Conservation (phyloP, 805 yeast species). For the Lachancea lanzarotensis region DNA sequence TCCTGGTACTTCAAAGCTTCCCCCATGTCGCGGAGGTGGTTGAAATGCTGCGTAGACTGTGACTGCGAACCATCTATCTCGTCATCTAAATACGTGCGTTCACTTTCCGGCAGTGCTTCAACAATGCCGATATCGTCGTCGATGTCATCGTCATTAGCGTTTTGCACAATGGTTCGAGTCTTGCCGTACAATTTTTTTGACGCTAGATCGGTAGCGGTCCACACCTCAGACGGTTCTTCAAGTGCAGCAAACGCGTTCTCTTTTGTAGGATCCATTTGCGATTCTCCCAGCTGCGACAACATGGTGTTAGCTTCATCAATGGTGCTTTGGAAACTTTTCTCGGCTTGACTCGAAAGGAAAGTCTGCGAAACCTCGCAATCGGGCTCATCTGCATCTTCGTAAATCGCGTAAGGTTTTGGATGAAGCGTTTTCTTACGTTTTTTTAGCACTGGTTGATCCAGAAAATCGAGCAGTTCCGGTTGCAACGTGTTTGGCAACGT, state of each 20-base stretch:
- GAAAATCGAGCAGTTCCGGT: constrained; percentile 22
- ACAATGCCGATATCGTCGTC: too few species aligned
- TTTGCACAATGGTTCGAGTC: constrained; percentile 18
- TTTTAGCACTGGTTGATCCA: constrained; percentile 11
- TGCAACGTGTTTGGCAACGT: background rate
- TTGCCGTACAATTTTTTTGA: constrained; percentile 15
- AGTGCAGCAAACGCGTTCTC: background rate
- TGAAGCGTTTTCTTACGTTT: constrained; percentile 14
- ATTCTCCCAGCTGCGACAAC: constrained; percentile 4
- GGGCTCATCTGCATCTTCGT: background rate
- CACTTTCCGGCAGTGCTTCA: constrained; percentile 7
- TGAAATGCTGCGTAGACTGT: constrained; percentile 17
- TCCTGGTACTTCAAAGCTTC: constrained; percentile 30
- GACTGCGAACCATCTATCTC: constrained; percentile 7
- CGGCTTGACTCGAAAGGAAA: constrained; percentile 11
- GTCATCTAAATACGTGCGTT: constrained; percentile 6
- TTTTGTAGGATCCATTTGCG: constrained; percentile 7
- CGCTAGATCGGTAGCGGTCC: background rate
- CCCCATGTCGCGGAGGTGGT: constrained; percentile 32
- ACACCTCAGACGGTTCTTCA: background rate
- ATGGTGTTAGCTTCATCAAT: constrained; percentile 7
- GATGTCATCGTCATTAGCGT: constrained; percentile 5
- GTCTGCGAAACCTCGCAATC: background rate
- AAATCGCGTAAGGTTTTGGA: background rate
- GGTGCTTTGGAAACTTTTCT: constrained; percentile 9